A percentile compares a stretch with the other conserved stretches of the same genome.
phyloP scores from a whole-genome alignment of 768 basidiomycete species.

The Rhodotorula diobovata region DNA sequence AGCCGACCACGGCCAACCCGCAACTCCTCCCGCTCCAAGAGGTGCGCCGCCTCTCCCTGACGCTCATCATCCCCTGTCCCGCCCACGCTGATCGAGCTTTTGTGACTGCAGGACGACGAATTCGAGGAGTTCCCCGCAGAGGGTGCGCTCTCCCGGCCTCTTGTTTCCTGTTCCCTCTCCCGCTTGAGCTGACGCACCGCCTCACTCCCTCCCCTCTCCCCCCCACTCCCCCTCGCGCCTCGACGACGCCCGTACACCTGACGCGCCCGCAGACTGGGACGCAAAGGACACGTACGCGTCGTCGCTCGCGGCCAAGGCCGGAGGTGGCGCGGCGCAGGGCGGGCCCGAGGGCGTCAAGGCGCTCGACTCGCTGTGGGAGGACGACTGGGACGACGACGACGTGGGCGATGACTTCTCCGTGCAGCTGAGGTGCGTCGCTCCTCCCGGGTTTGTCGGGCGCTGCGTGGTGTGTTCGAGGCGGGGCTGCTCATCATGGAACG shows the following conservation, averaged over 20 bases:
- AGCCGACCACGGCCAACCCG: conserved; percentile 14
- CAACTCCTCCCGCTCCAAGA: conserved; percentile 27
- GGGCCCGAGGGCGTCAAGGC: conserved; percentile 64
- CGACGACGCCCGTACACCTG: neutral
- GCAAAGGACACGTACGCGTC: conserved; percentile 39
- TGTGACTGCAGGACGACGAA: conserved; percentile 40
- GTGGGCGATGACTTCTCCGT: conserved; percentile 95
- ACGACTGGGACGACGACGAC: conserved; percentile 99
- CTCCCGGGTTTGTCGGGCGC: too few species aligned
- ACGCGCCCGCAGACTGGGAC: conserved; percentile 39
- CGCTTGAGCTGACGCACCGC: neutral
- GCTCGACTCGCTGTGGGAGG: conserved; percentile 94
- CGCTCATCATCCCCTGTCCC: neutral
- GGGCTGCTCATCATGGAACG: too few species aligned
- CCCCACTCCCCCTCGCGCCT: neutral
- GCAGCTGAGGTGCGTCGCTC: conserved; percentile 73
- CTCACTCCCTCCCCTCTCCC: neutral
- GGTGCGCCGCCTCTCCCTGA: neutral
- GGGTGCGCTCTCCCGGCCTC: conserved; percentile 18
- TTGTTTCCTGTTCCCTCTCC: too few species aligned
- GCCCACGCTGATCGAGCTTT: neutral
- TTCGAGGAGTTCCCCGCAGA: conserved; percentile 44
- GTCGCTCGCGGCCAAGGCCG: conserved; percentile 36
- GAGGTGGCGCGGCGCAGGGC: conserved; percentile 55
- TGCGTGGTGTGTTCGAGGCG: too few species aligned